A percentile compares a stretch with the other conserved stretches of the same genome.
These are phyloP conservation scores for Lasiosphaeria hispida DNA, from an alignment of 495 filamentous ascomycete species.

Conservation along the genomic window DNA sequence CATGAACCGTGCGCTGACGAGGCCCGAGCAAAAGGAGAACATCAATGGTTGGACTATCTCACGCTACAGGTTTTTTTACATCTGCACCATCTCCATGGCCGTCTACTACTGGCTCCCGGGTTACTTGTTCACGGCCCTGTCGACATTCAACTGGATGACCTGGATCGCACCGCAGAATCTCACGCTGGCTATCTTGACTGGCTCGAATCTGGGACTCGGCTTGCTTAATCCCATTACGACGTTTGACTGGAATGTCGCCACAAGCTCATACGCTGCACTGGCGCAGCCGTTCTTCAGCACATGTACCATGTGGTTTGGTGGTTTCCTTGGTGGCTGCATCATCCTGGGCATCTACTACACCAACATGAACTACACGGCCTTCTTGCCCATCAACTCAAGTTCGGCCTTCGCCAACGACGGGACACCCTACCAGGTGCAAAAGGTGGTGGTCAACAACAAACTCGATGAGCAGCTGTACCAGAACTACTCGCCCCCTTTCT, in stretches of 20 bases:
- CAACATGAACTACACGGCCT: conserved; percentile 48
- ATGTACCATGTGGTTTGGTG: conserved; percentile 28
- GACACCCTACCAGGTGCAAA: conserved; percentile 48
- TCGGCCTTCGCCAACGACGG: conserved; percentile 58
- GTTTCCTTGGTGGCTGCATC: conserved; percentile 33
- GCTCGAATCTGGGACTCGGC: conserved; percentile 26
- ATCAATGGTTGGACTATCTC: conserved; percentile 40
- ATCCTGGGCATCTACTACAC: conserved; percentile 53
- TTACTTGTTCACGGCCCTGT: conserved; percentile 37
- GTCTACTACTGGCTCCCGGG: conserved; percentile 40
- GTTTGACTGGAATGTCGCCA: conserved; percentile 36
- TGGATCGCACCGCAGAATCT: conserved; percentile 39
- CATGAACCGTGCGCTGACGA: conserved; percentile 32
- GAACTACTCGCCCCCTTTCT: conserved; percentile 57
- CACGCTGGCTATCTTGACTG: conserved; percentile 31
- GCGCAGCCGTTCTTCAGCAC: conserved; percentile 36
- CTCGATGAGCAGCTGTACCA: conserved; percentile 51
- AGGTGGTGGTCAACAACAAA: conserved; percentile 49
- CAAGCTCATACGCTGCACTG: conserved; percentile 31
- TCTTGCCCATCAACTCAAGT: conserved; percentile 49
- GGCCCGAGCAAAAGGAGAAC: conserved; percentile 24
- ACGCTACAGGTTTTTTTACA: conserved; percentile 39
- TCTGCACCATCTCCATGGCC: conserved; percentile 29
- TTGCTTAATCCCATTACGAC: conserved; percentile 35
- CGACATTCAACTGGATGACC: conserved; percentile 42